Evolutionary conservation across 345 rosid species (phyloP).

Genomic region (Bretschneidera sinensis): DNA sequence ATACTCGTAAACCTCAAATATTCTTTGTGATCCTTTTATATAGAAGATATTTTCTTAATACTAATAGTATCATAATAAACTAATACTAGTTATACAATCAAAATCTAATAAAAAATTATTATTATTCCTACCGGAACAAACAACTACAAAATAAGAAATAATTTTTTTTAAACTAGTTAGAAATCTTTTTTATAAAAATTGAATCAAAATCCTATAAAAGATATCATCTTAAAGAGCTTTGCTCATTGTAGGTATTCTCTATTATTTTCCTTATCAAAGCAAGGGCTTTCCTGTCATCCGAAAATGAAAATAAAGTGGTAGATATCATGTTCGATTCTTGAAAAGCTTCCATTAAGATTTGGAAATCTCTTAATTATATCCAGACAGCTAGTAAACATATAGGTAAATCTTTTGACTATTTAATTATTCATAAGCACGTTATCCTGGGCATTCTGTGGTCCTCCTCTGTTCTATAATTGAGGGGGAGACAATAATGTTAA

Average conservation of each 20-base stretch:
- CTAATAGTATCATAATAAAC: no score
- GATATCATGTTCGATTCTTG: constrained; percentile 23
- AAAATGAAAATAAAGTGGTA: constrained; percentile 11
- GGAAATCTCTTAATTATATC: constrained; percentile 31
- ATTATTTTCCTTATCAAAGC: not conserved
- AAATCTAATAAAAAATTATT: no score
- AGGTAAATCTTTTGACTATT: constrained; percentile 4
- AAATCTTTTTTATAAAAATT: no score
- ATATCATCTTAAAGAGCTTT: constrained; percentile 16
- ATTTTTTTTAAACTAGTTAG: no score
- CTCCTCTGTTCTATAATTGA: constrained; percentile 20
- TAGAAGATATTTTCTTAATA: no score
- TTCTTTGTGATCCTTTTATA: no score
- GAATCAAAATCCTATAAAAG: no score
- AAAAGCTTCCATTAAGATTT: constrained; percentile 34
- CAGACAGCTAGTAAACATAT: constrained; percentile 36
- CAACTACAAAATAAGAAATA: no score
- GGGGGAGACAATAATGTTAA: constrained; percentile 31
- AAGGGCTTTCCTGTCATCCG: constrained; percentile 18
- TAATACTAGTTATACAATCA: no score
- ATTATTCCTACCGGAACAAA: no score
- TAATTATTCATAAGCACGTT: constrained; percentile 7
- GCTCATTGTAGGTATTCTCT: not conserved
- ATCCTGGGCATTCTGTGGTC: constrained; percentile 17
- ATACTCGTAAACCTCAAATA: no score